phyloP scores from a whole-genome alignment of 116 monocot genomes.

The Phalaenopsis hybrid region DNA sequence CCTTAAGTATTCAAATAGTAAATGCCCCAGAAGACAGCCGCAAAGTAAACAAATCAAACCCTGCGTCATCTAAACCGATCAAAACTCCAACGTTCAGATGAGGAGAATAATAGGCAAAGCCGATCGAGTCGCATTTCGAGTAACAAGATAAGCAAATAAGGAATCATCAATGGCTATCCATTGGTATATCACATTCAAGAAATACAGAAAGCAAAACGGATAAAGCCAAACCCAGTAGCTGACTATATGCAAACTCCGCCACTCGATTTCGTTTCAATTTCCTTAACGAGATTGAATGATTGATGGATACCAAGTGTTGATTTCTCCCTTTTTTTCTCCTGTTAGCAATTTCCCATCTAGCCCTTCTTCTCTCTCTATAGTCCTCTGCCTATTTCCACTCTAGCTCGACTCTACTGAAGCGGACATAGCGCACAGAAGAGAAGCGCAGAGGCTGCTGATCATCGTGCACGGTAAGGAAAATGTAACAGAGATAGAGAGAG shows the following conservation, averaged over 20 bases:
- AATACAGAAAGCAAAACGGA: not conserved
- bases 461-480: not conserved
- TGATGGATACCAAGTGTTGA: not conserved
- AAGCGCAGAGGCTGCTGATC: not conserved
- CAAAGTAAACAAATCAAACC: not conserved
- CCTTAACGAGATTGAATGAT: not conserved
- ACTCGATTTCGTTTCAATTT: not conserved
- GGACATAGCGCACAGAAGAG: not conserved
- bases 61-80: too few relatives aligned
- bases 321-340: not conserved
- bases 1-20: not conserved
- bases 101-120: not conserved
- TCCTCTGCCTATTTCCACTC: not conserved
- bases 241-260: not conserved
- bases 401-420: not conserved
- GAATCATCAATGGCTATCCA: not conserved
- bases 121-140: not conserved
- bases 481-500: not conserved
- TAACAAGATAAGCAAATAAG: not conserved
- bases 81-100: too few relatives aligned
- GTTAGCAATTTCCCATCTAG: not conserved
- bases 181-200: too few relatives aligned
- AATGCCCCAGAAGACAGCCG: not conserved
- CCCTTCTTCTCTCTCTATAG: not conserved
- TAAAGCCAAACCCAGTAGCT: not conserved